Evolutionary conservation across 2,329 filamentous ascomycete genomes (phyloP), one percentile per base, ranked within the genome.

Genomic region (Pezicula radicicola): DNA sequence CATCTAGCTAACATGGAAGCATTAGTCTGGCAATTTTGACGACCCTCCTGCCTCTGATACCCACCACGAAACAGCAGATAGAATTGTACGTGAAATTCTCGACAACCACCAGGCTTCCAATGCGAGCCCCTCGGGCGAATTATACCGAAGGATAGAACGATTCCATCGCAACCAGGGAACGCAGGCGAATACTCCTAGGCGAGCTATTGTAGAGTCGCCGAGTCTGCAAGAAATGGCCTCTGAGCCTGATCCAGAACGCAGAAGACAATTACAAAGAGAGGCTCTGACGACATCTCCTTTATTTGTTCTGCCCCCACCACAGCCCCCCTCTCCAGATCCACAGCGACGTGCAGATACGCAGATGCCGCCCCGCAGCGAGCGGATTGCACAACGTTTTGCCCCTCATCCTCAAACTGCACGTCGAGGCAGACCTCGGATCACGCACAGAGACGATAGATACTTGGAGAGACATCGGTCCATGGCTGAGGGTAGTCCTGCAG

Each of bases 71-170:
- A 63, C 60, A 8, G 64, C 63, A 37, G 57, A 63, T 65, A 54
- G 63, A 46, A 60, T 68, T n/a, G 58, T 74, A 21, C 67, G 66
- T 47, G 70, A 67, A 49, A 71, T 72, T 49, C 67, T 73, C 60
- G 68, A 74, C 62, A 67, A 69, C 54, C 57, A 54, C 13, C 62
- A 68, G 56, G 60, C 68, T 50, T 55, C 67, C 15, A 61, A 67
- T 55, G 60, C 65, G 50, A 73, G 69, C 46, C 69, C 70, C 18
- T 75, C 72, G 25, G 71, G 72, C 57, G 72, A 76, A 63, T 60
- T 75, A 46, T 72, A 68, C 55, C 64, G 71, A 58, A 68, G 70
- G 47, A 70, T 76, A 69, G 72, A 72, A 55, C 66, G 70, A 53
- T 72, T 67, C 49, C 66, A 72, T 58, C 61, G 62, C 30, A 61